A percentile compares a stretch with the other conserved stretches of the same genome.
Evolutionary conservation across 2,329 filamentous ascomycete genomes (phyloP).

Genomic region (Trichoderma simmonsii): DNA sequence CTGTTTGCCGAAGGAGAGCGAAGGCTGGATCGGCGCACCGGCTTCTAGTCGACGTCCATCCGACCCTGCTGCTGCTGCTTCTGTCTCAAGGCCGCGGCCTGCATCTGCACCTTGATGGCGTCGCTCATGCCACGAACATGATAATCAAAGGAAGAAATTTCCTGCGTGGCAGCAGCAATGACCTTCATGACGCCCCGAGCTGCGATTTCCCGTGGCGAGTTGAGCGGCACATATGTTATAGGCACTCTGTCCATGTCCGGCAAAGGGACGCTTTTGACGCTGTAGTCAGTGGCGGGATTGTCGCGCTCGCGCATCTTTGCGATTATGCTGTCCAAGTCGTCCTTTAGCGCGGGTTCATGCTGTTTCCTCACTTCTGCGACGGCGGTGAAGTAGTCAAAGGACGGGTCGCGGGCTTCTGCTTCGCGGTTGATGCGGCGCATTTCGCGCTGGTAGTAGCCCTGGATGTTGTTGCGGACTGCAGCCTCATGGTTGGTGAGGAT

Average conservation of each 20-base stretch:
- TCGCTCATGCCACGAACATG: constrained; percentile 23
- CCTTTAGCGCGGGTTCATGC: background rate
- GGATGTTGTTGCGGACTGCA: constrained; percentile 32
- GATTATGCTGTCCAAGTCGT: constrained; percentile 28
- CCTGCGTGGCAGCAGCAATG: constrained; percentile 21
- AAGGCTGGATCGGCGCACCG: constrained; percentile 11
- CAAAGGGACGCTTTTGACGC: constrained; percentile 19
- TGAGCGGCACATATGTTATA: background rate
- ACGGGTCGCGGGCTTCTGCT: background rate
- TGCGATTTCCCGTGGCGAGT: constrained; percentile 26
- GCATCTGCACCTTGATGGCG: constrained; percentile 21
- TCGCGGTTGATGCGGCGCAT: constrained; percentile 31
- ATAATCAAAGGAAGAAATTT: constrained; percentile 27
- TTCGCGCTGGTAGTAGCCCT: constrained; percentile 31
- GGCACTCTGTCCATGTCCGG: constrained; percentile 22
- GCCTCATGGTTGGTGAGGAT: constrained; percentile 27
- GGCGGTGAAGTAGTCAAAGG: background rate
- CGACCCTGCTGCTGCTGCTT: background rate
- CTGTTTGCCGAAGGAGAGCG: background rate
- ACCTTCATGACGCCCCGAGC: constrained; percentile 24
- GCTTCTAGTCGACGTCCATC: constrained; percentile 13
- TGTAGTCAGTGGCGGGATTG: constrained; percentile 21
- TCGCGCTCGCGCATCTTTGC: constrained; percentile 29
- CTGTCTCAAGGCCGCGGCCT: background rate
- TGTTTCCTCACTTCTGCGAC: background rate